These are phyloP conservation scores for Coniochaeta prunicola DNA, from an alignment of 2,329 filamentous ascomycete genomes.

Conservation along the genomic window DNA sequence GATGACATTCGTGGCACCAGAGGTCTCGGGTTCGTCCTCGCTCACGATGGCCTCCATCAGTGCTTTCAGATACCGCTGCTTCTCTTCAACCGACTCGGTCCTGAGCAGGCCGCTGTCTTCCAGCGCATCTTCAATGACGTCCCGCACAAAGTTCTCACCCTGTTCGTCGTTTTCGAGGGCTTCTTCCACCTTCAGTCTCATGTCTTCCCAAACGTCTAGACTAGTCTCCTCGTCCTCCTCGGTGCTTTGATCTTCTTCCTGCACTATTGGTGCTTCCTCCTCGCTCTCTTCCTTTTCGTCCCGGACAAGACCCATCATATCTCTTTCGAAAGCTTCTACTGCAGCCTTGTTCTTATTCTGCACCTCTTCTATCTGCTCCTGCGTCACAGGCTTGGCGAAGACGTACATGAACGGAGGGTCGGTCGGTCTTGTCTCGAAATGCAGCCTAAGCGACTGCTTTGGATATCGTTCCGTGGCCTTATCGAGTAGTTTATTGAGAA, in stretches of 20 bases:
- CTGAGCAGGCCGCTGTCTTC: slow-evolving; percentile 45
- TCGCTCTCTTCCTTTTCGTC: slow-evolving; percentile 18
- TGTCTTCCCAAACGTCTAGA: slow-evolving; percentile 40
- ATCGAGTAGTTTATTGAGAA: slow-evolving; percentile 76
- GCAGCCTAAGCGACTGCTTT: slow-evolving; percentile 65
- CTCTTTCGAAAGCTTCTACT: slow-evolving; percentile 61
- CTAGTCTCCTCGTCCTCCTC: slow-evolving; percentile 16
- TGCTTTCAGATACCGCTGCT: slow-evolving; percentile 39
- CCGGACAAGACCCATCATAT: slow-evolving; percentile 45
- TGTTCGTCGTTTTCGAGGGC: slow-evolving; percentile 50
- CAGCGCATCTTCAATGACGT: slow-evolving; percentile 47
- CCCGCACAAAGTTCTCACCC: slow-evolving; percentile 42
- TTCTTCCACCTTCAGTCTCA: slow-evolving; percentile 47
- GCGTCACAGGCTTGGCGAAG: slow-evolving; percentile 76
- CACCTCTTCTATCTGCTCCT: slow-evolving; percentile 64
- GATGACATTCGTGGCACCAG: slow-evolving; percentile 2
- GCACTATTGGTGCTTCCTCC: slow-evolving; percentile 2
- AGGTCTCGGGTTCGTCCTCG: slow-evolving; percentile 7
- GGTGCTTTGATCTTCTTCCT: slow-evolving; percentile 9
- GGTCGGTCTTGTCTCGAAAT: slow-evolving; percentile 68
- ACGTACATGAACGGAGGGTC: slow-evolving; percentile 70
- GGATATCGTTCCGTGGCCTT: slow-evolving; percentile 71
- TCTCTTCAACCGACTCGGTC: slow-evolving; percentile 36
- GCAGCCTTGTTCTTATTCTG: slow-evolving; percentile 60
- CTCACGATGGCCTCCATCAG: slow-evolving; percentile 41